These are phyloP conservation scores for Eucalyptus regnans DNA, from an alignment of 345 rosid genomes.

Conservation along the genomic window DNA sequence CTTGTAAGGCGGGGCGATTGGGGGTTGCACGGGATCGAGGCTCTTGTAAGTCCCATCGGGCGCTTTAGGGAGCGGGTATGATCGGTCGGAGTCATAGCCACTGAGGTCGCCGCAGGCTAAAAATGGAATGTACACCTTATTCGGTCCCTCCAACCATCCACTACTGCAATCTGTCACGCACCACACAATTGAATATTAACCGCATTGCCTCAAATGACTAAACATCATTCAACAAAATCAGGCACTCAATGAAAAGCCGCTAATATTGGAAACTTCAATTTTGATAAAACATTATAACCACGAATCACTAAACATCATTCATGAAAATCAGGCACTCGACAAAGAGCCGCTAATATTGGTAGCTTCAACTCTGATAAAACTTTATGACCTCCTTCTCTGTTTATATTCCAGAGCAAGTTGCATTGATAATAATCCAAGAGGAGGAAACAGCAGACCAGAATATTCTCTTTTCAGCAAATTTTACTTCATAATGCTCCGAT, in stretches of 20 bases:
- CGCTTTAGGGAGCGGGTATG: conserved; percentile 75
- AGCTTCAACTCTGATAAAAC: not conserved
- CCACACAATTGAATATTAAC: not conserved
- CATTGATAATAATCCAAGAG: not conserved
- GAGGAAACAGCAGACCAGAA: not conserved
- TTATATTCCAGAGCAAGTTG: not conserved
- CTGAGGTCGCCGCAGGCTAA: conserved; percentile 84
- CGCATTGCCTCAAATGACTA: not conserved
- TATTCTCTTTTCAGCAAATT: not conserved
- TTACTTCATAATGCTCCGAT: not conserved
- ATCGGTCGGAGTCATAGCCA: conserved; percentile 88
- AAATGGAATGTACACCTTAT: conserved; percentile 86
- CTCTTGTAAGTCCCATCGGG: conserved; percentile 71
- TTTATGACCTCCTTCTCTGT: not conserved
- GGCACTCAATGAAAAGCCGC: not conserved
- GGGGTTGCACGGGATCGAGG: conserved; percentile 87
- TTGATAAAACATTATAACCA: not conserved
- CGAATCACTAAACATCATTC: not conserved
- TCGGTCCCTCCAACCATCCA: conserved; percentile 88
- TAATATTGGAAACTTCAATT: not conserved
- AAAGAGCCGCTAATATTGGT: not conserved
- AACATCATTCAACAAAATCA: not conserved
- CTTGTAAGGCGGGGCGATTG: conserved; percentile 88
- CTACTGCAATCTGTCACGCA: conserved; percentile 68
- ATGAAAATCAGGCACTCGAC: not conserved